Evolutionary conservation across 345 rosid species (phyloP).

Genomic region (Sonneratia caseolaris): DNA sequence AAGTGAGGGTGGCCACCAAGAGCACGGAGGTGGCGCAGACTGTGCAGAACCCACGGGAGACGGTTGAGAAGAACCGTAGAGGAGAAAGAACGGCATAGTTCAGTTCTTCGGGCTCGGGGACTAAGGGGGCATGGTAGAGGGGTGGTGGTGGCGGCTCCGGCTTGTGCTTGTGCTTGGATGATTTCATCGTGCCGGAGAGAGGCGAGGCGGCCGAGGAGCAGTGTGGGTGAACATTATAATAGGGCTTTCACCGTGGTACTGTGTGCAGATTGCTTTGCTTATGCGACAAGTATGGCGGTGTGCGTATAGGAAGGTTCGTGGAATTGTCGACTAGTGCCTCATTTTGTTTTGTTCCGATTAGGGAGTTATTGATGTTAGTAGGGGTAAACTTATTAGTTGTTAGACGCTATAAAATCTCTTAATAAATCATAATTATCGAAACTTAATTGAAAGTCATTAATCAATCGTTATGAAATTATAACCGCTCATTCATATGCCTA

Average conservation of each 20-base stretch:
- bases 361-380: background rate
- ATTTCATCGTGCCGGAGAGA: slow-evolving; percentile 20
- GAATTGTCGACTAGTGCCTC: background rate
- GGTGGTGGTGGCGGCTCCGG: slow-evolving; percentile 6
- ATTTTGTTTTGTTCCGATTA: background rate
- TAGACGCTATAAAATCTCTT: no score
- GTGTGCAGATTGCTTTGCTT: no score
- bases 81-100: slow-evolving; percentile 20
- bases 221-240: no score
- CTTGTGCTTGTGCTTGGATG: slow-evolving; percentile 13
- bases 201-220: background rate
- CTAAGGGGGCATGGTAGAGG: slow-evolving; percentile 17
- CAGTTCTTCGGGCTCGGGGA: slow-evolving; percentile 17
- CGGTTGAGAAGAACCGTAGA: slow-evolving; percentile 1
- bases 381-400: no score
- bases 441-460: no score
- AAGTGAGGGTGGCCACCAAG: slow-evolving; percentile 26
- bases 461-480: no score
- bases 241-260: no score
- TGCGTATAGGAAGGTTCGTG: background rate
- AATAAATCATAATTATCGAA: no score
- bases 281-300: no score
- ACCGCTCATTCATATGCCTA: no score
- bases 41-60: slow-evolving; percentile 15
- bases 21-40: slow-evolving; percentile 24